These are phyloP conservation scores for Volvox reticuliferus DNA, from an alignment of 139 green algal genomes.

Conservation along the genomic window DNA sequence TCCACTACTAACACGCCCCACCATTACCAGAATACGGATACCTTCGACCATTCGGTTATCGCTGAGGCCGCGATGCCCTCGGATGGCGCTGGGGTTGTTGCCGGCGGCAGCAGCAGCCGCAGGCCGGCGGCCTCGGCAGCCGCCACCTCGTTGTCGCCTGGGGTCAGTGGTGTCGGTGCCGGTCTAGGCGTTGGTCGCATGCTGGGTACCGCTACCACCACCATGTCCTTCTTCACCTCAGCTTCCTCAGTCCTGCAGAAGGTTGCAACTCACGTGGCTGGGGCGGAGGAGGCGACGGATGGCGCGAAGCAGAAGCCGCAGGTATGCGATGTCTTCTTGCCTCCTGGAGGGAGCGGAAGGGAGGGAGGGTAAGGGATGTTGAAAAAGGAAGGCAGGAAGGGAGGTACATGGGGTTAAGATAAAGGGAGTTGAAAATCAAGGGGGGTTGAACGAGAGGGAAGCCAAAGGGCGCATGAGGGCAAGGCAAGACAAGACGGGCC, in stretches of 20 bases:
- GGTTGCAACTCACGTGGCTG: conserved; percentile 50
- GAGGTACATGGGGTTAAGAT: no score
- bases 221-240: conserved; percentile 24
- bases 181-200: conserved; percentile 8
- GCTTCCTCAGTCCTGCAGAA: conserved; percentile 48
- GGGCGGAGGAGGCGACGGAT: conserved; percentile 39
- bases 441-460: no score
- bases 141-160: neutral
- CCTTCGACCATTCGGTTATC: no score
- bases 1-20: neutral
- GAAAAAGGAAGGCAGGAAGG: no score
- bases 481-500: no score
- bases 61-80: no score
- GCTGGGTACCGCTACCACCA: neutral
- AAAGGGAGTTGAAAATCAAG: no score
- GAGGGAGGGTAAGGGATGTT: neutral
- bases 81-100: neutral
- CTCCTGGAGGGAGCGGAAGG: neutral
- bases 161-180: neutral
- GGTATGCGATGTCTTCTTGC: neutral
- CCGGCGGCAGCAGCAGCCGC: neutral
- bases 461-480: neutral
- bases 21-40: no score
- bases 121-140: no score
- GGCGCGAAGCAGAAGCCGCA: conserved; percentile 36